These are phyloP conservation scores for Sphaceloma murrayae DNA, from an alignment of 2,329 filamentous ascomycete species.

Conservation along the genomic window DNA sequence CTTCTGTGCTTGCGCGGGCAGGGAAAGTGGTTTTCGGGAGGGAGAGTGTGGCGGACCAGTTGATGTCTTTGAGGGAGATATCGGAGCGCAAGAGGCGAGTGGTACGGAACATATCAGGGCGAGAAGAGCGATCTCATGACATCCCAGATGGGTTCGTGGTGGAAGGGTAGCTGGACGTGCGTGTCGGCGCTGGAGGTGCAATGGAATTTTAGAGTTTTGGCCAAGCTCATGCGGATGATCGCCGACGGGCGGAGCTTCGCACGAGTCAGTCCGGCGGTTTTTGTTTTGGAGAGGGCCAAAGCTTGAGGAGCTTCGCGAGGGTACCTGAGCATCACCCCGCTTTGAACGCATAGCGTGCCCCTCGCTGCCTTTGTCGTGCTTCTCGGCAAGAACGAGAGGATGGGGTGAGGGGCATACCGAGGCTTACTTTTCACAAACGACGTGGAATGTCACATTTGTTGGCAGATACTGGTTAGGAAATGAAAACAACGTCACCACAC, in stretches of 20 bases:
- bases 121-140: no score
- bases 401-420: no score
- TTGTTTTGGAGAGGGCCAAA: not conserved
- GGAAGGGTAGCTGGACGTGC: no score
- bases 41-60: constrained; percentile 37
- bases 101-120: not conserved
- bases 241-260: not conserved
- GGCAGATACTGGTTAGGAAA: no score
- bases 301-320: not conserved
- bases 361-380: not conserved
- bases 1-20: constrained; percentile 33
- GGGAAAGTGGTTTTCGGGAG: constrained; percentile 43
- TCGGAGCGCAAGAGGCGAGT: constrained; percentile 2
- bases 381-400: not conserved
- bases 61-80: constrained; percentile 1
- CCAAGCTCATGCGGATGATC: not conserved
- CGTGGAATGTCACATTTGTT: no score
- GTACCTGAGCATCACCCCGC: constrained; percentile 12
- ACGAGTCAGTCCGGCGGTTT: not conserved
- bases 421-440: no score
- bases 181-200: no score
- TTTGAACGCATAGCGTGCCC: not conserved
- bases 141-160: no score
- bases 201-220: not conserved
- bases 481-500: no score